Evolutionary conservation across 768 basidiomycete genomes (phyloP).

Genomic region (Albatrellus ellisii): DNA sequence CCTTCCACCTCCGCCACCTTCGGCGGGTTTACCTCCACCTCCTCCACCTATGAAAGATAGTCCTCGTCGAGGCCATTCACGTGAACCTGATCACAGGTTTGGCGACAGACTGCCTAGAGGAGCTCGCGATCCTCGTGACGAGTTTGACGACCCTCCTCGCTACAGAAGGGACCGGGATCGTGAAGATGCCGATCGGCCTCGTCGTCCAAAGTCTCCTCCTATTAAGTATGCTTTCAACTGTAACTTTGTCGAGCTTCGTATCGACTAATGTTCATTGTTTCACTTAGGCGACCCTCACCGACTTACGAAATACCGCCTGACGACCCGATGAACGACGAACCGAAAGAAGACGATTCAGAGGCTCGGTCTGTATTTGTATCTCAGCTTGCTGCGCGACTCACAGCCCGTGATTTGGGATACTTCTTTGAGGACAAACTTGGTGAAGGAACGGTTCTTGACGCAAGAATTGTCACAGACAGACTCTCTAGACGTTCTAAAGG

Average conservation of each 20-base stretch:
- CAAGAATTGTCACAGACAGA: conserved; percentile 91
- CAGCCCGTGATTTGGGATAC: conserved; percentile 92
- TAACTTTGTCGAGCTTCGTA: conserved; percentile 5
- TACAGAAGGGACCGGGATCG: conserved; percentile 29
- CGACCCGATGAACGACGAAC: conserved; percentile 76
- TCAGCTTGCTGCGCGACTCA: conserved; percentile 93
- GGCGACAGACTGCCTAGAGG: conserved; percentile 29
- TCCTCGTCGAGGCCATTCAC: conserved; percentile 35
- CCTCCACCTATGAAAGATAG: conserved; percentile 31
- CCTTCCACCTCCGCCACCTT: conserved; percentile 31
- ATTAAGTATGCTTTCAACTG: conserved; percentile 25
- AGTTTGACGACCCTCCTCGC: conserved; percentile 43
- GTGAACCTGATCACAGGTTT: conserved; percentile 35
- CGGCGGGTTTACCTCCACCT: conserved; percentile 31
- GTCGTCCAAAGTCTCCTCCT: conserved; percentile 23
- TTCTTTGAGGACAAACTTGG: conserved; percentile 98
- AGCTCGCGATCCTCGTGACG: conserved; percentile 43
- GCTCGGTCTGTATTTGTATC: conserved; percentile 97
- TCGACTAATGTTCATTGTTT: background rate
- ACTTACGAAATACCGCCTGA: conserved; percentile 50
- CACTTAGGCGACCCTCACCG: conserved; percentile 52
- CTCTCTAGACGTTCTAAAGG: conserved; percentile 96
- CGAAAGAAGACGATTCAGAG: conserved; percentile 93
- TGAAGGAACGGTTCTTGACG: conserved; percentile 88
- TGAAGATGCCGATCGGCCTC: conserved; percentile 26